Conservation (phyloP, 2,329 filamentous ascomycete genomes). For the Dendrostoma leiphaemia region DNA sequence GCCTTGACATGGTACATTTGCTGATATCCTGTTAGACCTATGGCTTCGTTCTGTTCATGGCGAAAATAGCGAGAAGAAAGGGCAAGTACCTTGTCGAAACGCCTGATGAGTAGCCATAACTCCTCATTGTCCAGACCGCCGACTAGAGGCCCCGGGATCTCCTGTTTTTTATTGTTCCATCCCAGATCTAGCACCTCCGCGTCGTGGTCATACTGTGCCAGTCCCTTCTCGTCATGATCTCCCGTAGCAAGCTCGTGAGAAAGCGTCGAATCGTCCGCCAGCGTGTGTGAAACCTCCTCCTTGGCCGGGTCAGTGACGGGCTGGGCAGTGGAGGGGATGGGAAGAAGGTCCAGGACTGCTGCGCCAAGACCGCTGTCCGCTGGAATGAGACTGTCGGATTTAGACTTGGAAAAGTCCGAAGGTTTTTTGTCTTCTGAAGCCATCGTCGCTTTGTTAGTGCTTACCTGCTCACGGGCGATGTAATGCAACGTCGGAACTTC, state of each 20-base stretch:
- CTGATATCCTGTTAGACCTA: conserved; percentile 30
- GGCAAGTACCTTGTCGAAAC: conserved; percentile 66
- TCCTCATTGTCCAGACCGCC: conserved; percentile 71
- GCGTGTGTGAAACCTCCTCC: conserved; percentile 22
- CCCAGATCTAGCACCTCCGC: conserved; percentile 64
- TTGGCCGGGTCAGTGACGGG: conserved; percentile 28
- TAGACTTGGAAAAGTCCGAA: background rate
- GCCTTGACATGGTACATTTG: conserved; percentile 68
- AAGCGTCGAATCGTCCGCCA: conserved; percentile 31
- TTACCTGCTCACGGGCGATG: background rate
- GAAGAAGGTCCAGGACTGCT: conserved; percentile 30
- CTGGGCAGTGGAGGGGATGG: conserved; percentile 30
- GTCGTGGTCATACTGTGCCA: conserved; percentile 45
- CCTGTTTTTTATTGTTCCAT: conserved; percentile 61
- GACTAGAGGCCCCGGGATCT: conserved; percentile 60
- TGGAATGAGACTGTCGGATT: conserved; percentile 16
- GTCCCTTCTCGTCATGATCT: conserved; percentile 42
- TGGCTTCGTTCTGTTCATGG: background rate
- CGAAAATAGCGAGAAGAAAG: conserved; percentile 2
- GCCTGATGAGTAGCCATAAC: conserved; percentile 67
- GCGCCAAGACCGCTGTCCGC: conserved; percentile 23
- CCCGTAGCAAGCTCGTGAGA: conserved; percentile 43
- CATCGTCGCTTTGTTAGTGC: background rate
- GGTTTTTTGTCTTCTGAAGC: background rate
- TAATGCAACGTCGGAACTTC: background rate